Percentiles rank a stretch among this genome's conserved stretches.
phyloP scores from a whole-genome alignment of 805 yeast species.

The Millerozyma miso region DNA sequence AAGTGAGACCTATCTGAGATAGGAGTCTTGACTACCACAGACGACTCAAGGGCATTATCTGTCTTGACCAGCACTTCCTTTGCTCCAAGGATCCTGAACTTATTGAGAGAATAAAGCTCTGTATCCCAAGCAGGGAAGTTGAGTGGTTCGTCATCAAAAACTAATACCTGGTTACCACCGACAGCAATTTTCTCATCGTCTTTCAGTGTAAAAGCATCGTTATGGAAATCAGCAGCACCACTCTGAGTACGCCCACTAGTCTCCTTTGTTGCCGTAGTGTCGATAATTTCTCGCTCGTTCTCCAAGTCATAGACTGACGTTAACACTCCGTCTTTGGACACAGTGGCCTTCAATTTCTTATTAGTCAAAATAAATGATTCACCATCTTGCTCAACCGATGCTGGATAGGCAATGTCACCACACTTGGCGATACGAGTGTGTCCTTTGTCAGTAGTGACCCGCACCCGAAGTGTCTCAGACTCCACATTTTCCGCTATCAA shows the following conservation, averaged over 20 bases:
- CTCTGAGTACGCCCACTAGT: conserved; percentile 12
- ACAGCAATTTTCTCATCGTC: conserved; percentile 15
- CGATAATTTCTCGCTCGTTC: conserved; percentile 61
- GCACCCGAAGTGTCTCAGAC: background rate
- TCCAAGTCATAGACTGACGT: conserved; percentile 59
- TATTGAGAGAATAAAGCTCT: conserved; percentile 80
- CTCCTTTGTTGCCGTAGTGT: conserved; percentile 49
- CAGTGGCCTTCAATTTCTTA: conserved; percentile 52
- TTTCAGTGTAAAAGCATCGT: background rate
- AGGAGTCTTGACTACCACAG: conserved; percentile 58
- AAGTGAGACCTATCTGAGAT: conserved; percentile 57
- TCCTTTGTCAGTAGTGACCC: conserved; percentile 10
- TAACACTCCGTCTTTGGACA: conserved; percentile 51
- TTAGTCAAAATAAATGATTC: conserved; percentile 53
- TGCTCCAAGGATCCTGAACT: conserved; percentile 43
- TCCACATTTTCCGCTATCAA: background rate
- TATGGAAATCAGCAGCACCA: background rate
- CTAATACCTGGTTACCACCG: conserved; percentile 77
- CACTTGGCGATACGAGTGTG: conserved; percentile 11
- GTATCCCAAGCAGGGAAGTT: conserved; percentile 98
- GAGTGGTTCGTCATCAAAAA: conserved; percentile 88
- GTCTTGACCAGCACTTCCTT: conserved; percentile 42
- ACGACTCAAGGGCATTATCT: conserved; percentile 55
- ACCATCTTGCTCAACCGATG: conserved; percentile 40
- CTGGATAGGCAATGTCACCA: conserved; percentile 39